Evolutionary conservation across 2,329 filamentous ascomycete genomes (phyloP).

Genomic region (Huntiella bhutanensis): DNA sequence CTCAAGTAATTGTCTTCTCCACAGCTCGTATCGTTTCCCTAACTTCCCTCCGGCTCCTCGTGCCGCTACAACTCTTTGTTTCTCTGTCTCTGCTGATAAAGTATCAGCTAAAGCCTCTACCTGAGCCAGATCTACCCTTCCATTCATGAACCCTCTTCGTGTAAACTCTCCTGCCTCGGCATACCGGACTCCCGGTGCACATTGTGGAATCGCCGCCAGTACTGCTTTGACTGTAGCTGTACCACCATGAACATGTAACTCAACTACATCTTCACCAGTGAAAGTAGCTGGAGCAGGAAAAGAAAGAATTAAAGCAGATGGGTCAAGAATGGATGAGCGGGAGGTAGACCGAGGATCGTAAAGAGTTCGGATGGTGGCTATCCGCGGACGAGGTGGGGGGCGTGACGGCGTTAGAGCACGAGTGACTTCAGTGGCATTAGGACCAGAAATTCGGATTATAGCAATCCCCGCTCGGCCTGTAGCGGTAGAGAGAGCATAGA

Average conservation of each 20-base stretch:
- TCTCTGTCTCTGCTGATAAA: conserved; percentile 61
- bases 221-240: conserved; percentile 76
- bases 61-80: conserved; percentile 74
- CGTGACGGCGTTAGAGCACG: conserved; percentile 29
- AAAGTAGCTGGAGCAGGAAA: conserved; percentile 68
- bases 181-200: conserved; percentile 36
- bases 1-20: conserved; percentile 58
- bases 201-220: conserved; percentile 52
- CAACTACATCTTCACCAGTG: conserved; percentile 82
- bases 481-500: conserved; percentile 82
- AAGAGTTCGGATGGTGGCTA: conserved; percentile 57
- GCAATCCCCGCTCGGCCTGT: conserved; percentile 77
- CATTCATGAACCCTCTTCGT: conserved; percentile 72
- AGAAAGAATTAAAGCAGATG: conserved; percentile 61
- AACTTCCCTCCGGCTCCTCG: conserved; percentile 54
- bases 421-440: conserved; percentile 42
- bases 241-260: conserved; percentile 88
- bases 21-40: conserved; percentile 59
- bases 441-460: conserved; percentile 70
- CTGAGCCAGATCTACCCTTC: conserved; percentile 70
- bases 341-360: conserved; percentile 28
- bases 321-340: conserved; percentile 45
- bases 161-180: conserved; percentile 95
- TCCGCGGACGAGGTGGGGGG: conserved; percentile 26
- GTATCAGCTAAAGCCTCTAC: conserved; percentile 48